Base-by-base conservation (phyloP, 495 filamentous ascomycete species). In the Aspergillus ellipticus region DNA sequence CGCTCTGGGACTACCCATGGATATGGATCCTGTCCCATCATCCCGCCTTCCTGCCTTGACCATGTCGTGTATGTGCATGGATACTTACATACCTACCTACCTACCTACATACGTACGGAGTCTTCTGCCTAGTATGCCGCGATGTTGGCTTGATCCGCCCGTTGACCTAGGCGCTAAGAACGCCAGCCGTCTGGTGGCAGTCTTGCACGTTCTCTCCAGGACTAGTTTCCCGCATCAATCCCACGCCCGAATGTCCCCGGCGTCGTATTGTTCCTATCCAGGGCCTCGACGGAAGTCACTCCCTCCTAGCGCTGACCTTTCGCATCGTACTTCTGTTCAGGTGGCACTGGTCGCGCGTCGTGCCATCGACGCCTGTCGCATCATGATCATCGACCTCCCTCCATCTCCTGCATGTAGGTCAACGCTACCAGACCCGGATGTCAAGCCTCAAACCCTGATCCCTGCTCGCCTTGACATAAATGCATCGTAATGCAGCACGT, bases 101-200 rank as follows among this genome's bases (percentile, higher is more conserved):
- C 9, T 15, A 47, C 43, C n/a, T 21, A 6, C 9, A n/a, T 51
- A 8, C 31, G 31, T 33, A 35, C 13, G 33, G 8, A 15, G 24
- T 42, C 26, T 41, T 16, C 37, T 15, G 11, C 17, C 42, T 22
- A 19, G 48, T 16, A 13, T 52, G n/a, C n/a, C n/a, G 16, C 15
- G 51, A 20, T 39, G 51, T 13, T 33, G 26, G 19, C 26, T 53
- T 19, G 45, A 41, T 51, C 49, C 45, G 7, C 31, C 51, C 7
- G 46, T 53, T 48, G 51, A 28, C 31, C 54, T 33, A 42, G 53
- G 59, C 54, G 29, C 42, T 39, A 24, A 49, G 28, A 45, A 16
- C 53, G 54, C 53, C 53, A 56, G 45, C 35, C 35, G 35, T 39
- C 35, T 39, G 35, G 35, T 39, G 35, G 35, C 35, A 39, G 35